phyloP scores from a whole-genome alignment of 1,139 yeast genomes.

The Trichomonascaceae sp. region DNA sequence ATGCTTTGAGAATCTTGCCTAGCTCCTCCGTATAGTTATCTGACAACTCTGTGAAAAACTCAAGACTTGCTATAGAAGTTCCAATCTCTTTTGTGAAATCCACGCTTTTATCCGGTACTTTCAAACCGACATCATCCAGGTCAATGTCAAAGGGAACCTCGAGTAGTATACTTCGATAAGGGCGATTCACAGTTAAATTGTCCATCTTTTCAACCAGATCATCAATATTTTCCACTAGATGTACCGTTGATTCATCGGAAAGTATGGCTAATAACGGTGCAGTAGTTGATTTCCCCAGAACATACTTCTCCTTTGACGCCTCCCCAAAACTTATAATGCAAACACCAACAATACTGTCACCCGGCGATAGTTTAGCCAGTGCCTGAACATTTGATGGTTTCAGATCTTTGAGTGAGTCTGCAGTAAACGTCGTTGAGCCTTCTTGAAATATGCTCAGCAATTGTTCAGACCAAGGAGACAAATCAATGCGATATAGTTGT shows the following conservation, averaged over 20 bases:
- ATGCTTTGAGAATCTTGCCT: conserved; percentile 27
- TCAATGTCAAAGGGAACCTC: conserved; percentile 9
- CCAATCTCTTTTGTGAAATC: conserved; percentile 14
- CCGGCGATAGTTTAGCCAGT: neutral
- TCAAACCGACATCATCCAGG: conserved; percentile 7
- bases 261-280: neutral
- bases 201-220: conserved; percentile 3
- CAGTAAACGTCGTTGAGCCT: neutral
- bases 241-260: neutral
- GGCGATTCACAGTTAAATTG: neutral
- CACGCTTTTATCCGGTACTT: conserved; percentile 4
- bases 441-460: conserved; percentile 26
- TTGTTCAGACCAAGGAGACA: conserved; percentile 22
- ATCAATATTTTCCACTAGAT: neutral
- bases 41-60: conserved; percentile 25
- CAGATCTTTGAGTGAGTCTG: neutral
- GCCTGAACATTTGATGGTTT: neutral
- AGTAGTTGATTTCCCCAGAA: neutral
- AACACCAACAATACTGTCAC: neutral
- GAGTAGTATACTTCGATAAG: conserved; percentile 9
- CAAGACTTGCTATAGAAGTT: conserved; percentile 21
- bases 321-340: neutral
- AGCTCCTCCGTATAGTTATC: conserved; percentile 25
- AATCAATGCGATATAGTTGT: conserved; percentile 16
- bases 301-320: neutral